Evolutionary conservation across 352 stramenopile species (phyloP), one percentile per base, ranked within the genome.

Genomic region (Phytophthora kernoviae): DNA sequence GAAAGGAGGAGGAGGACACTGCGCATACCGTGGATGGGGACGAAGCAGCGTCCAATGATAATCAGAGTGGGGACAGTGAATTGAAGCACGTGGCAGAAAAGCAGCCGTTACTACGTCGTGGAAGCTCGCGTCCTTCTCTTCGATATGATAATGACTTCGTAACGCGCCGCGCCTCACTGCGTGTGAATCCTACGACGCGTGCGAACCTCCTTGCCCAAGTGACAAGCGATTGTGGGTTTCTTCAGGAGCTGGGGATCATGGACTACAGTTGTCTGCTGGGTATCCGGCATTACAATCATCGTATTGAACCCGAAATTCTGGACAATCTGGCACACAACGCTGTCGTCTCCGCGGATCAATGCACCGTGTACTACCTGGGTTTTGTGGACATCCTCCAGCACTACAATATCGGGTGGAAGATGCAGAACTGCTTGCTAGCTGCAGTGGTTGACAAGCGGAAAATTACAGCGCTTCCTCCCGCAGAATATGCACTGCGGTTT

Each of bases 341-440:
- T 3, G 79, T 95, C 2, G 76, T 93, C n/a, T 91, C 86, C 1
- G 77, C 79, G 1, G 79, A 93, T 39, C 70, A 87, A 39, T 77
- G 54, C 6, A 79, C 75, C 3, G 77, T 93, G 21, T 95, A 95
- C 69, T 95, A 93, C 42, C 65, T 95, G 11, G 86, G 84, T 15
- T 95, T 93, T 51, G 84, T 93, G 27, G 86, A 95, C 48, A 91
- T 95, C 15, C 64, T 95, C 51, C 86, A 95, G 65, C 73, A 91
- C 57, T 95, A 95, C 70, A 91, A 85, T 42, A 74, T 92, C 32
- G 82, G 80, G 24, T 95, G 86, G 86, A 90, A 95, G 67, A 62
- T 93, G 58, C 86, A 95, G 60, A 74, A 93, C 48, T 90, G 85
- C 18, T 49, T 91, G 21, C 68, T 95, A 26, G 84, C 82, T 21